Conservation (phyloP, 2,329 filamentous ascomycete species). For the Fusarium robinianum region DNA sequence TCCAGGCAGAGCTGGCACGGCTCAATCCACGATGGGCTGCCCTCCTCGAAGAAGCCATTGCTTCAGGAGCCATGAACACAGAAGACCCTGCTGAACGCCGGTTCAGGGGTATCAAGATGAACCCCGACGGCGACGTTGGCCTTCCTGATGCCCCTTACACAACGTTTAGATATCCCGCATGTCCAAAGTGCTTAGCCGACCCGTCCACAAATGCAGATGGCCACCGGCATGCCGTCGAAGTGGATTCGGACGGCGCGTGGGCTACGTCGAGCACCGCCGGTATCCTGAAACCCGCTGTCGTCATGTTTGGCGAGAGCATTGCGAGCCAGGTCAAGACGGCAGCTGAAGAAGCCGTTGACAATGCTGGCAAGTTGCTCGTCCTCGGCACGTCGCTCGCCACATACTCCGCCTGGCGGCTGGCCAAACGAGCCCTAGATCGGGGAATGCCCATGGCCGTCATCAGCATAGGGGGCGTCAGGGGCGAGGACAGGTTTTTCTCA, state of each 20-base stretch:
- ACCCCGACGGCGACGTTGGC: slow-evolving; percentile 94
- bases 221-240: slow-evolving; percentile 61
- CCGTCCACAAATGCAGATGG: slow-evolving; percentile 63
- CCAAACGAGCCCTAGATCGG: slow-evolving; percentile 78
- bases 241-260: slow-evolving; percentile 84
- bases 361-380: slow-evolving; percentile 74
- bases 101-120: slow-evolving; percentile 74
- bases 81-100: slow-evolving; percentile 74
- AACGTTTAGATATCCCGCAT: slow-evolving; percentile 89
- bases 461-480: slow-evolving; percentile 83
- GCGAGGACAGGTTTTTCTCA: slow-evolving; percentile 73
- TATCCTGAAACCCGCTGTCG: slow-evolving; percentile 87
- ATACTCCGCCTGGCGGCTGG: slow-evolving; percentile 91
- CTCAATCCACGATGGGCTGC: slow-evolving; percentile 87
- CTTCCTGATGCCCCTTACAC: slow-evolving; percentile 84
- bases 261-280: slow-evolving; percentile 67
- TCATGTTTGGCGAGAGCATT: slow-evolving; percentile 97
- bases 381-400: slow-evolving; percentile 91
- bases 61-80: slow-evolving; percentile 74
- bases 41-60: slow-evolving; percentile 73
- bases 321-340: slow-evolving; percentile 67
- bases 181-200: slow-evolving; percentile 73
- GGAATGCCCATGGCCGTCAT: slow-evolving; percentile 86
- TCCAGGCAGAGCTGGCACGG: slow-evolving; percentile 74
- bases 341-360: slow-evolving; percentile 80